These are phyloP conservation scores for Aureobasidium sp. DNA, from an alignment of 2,329 filamentous ascomycete genomes.

Conservation along the genomic window DNA sequence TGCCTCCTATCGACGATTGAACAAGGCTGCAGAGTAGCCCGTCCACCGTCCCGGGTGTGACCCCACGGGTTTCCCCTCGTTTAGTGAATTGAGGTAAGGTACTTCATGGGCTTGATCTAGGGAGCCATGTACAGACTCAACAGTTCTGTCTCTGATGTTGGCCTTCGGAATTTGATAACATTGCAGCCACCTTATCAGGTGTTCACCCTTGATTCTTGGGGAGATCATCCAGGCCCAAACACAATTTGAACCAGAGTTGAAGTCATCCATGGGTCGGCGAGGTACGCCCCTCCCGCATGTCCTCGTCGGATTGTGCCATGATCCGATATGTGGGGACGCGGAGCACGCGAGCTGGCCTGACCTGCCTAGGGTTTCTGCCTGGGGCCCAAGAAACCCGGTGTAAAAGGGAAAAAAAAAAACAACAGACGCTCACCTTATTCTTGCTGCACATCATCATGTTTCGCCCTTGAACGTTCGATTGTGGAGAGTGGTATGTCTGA, in stretches of 20 bases:
- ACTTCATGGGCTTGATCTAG: background rate
- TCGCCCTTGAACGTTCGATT: background rate
- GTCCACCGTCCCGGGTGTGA: background rate
- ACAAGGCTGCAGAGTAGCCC: background rate
- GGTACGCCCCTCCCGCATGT: background rate
- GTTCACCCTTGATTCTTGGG: background rate
- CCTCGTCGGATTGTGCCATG: constrained; percentile 1
- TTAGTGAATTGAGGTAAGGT: background rate
- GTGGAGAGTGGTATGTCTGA: background rate
- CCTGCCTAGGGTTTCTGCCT: background rate
- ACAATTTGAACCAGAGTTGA: background rate
- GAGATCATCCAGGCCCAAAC: background rate
- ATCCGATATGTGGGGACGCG: constrained; percentile 6
- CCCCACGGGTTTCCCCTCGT: constrained; percentile 1
- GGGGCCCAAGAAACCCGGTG: background rate
- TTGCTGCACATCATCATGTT: background rate
- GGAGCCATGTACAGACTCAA: background rate
- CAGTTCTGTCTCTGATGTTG: background rate
- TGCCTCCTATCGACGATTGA: background rate
- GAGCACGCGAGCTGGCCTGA: constrained; percentile 11
- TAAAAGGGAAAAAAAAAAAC: background rate
- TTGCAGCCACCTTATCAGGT: background rate
- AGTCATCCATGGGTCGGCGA: background rate
- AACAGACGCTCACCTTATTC: background rate
- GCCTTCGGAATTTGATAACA: background rate